Evolutionary conservation across 2,329 filamentous ascomycete species (phyloP), one percentile per base, ranked within the genome.

Genomic region (Seiridium cupressi): DNA sequence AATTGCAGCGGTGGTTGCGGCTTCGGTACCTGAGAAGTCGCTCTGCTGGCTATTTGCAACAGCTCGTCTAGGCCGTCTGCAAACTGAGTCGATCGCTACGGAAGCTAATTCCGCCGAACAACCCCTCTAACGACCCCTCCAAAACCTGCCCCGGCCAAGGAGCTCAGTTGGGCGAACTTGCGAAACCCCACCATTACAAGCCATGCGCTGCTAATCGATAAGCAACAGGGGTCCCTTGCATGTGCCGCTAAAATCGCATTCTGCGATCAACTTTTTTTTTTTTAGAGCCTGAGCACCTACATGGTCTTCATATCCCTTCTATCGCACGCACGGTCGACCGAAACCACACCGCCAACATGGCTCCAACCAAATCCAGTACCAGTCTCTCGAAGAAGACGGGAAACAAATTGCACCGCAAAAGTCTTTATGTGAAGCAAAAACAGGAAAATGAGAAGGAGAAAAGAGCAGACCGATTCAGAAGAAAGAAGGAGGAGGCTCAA

Each of bases 401-500:
- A 62, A 96, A 96, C 77, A 97, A 97, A 75, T 77, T 91, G 31
- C 89, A 88, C 71, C 85, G 95, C 63, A 85, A 95, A 73, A 82
- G 89, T 67, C 84, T 94, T 62, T 90, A 93, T 71, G 81, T 97
- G 62, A 87, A 91, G 67, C 84, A 90, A 71, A 98, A 97, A 78
- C 90, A 89, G 72, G 81, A 84, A 49, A 86, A 86, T 65, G 90
- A 92, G 72, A 89, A 88, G 71, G 80, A 87, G 51, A 91, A 89
- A 69, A 88, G 91, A 69, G 90, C 93, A 69, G 84, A 88, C 69
- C 87, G 93, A 63, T 89, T 93, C 72, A 85, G 85, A 54, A 84
- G 92, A 62, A 93, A 92, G 77, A 91, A 90, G 76, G 91, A 93
- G 70, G 95, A 99, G 76, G 85, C 89, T 64, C 91, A 89, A 74